Evolutionary conservation across 495 filamentous ascomycete genomes (phyloP).

Genomic region (Lentithecium fluviatile): DNA sequence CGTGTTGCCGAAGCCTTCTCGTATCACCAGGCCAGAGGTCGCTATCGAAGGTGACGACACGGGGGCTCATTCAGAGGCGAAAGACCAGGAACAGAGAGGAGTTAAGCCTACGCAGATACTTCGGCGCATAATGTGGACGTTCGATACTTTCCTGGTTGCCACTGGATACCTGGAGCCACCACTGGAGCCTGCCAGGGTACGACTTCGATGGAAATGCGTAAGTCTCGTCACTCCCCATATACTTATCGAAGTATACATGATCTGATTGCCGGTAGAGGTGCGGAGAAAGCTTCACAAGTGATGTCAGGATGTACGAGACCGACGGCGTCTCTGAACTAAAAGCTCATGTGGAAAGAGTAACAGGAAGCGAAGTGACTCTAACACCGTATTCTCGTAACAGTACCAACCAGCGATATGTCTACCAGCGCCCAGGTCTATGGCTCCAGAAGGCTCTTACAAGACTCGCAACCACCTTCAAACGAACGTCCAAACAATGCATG

Average conservation of each 20-base stretch:
- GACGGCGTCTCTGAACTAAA: not conserved
- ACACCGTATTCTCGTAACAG: not conserved
- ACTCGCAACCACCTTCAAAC: not conserved
- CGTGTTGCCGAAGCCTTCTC: not conserved
- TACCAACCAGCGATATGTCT: not conserved
- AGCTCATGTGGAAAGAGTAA: not conserved
- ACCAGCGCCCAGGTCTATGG: not conserved
- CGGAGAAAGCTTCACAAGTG: constrained; percentile 2
- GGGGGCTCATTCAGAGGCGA: not conserved
- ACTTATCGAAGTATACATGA: not conserved
- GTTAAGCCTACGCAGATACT: too few relatives aligned
- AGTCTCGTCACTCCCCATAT: not conserved
- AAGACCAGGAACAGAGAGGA: too few relatives aligned
- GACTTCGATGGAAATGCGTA: constrained; percentile 11
- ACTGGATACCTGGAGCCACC: not conserved
- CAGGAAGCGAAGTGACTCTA: not conserved
- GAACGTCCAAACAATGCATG: not conserved
- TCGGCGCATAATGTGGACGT: not conserved
- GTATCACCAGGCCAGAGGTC: not conserved
- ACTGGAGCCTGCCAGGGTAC: not conserved
- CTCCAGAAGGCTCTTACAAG: not conserved
- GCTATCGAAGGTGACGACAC: not conserved
- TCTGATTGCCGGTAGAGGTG: not conserved
- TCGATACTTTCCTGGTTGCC: not conserved
- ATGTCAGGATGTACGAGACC: not conserved